Evolutionary conservation across 2,329 filamentous ascomycete genomes (phyloP).

Genomic region (Coleophoma eucalyptorum): DNA sequence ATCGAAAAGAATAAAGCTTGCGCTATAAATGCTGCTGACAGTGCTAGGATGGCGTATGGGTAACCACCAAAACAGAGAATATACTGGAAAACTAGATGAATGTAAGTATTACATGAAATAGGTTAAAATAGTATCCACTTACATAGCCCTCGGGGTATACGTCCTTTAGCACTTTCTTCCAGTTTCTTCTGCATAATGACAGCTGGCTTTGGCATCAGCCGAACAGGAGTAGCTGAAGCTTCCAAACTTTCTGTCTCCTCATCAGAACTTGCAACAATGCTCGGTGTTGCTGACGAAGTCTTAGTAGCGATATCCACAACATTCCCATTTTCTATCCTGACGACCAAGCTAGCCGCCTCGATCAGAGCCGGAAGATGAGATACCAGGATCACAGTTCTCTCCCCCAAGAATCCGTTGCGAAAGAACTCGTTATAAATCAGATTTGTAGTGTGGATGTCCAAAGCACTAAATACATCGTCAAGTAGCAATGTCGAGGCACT

Average conservation of each 20-base stretch:
- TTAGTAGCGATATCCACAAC: not conserved
- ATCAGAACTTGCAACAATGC: not conserved
- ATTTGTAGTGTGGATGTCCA: slow-evolving; percentile 13
- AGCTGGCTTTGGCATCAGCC: not conserved
- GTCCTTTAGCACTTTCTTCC: slow-evolving; percentile 1
- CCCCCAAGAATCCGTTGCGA: not conserved
- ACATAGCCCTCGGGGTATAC: not conserved
- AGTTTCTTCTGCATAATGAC: not conserved
- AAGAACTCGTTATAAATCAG: slow-evolving; percentile 5
- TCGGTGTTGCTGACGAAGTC: not conserved
- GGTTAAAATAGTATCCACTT: not conserved
- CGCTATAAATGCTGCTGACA: not conserved
- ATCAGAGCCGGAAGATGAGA: not conserved
- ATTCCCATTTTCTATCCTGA: not conserved
- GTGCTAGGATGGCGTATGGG: not conserved
- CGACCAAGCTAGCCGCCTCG: not conserved
- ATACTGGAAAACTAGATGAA: not conserved
- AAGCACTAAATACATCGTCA: slow-evolving; percentile 16
- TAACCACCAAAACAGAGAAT: not conserved
- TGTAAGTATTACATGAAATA: not conserved
- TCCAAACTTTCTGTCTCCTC: not conserved
- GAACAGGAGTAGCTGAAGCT: no score
- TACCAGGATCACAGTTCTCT: not conserved
- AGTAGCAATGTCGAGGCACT: slow-evolving; percentile 7
- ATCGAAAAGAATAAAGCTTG: not conserved